A percentile compares a stretch with the other conserved stretches of the same genome.
These are phyloP conservation scores for Cordia subcordata DNA, from an alignment of 257 asterid genomes.

Conservation along the genomic window DNA sequence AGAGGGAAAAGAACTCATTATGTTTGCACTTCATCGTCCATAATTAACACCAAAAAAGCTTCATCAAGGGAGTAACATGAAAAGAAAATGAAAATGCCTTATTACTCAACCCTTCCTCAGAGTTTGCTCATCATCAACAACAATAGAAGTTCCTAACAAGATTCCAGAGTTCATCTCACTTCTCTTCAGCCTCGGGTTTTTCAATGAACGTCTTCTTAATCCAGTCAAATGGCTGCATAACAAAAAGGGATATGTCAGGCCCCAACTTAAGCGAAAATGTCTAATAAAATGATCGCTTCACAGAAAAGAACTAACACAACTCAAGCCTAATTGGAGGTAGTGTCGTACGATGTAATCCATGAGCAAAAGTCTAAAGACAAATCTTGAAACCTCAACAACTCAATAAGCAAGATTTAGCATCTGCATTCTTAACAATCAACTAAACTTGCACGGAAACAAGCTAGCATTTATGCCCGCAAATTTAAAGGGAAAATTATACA, in stretches of 20 bases:
- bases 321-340: not conserved
- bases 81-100: slow-evolving; percentile 14
- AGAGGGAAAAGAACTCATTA: not conserved
- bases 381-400: too few relatives aligned
- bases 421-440: too few relatives aligned
- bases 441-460: too few relatives aligned
- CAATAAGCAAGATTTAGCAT: too few relatives aligned
- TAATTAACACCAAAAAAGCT: slow-evolving; percentile 8
- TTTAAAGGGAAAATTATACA: too few relatives aligned
- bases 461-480: too few relatives aligned
- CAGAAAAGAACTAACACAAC: not conserved
- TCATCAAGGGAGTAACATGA: slow-evolving; percentile 6
- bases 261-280: not conserved
- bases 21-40: not conserved
- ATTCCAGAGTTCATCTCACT: slow-evolving; percentile 29
- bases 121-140: slow-evolving; percentile 30
- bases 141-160: slow-evolving; percentile 16
- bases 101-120: slow-evolving; percentile 24
- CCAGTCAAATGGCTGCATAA: slow-evolving; percentile 86
- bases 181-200: slow-evolving; percentile 58
- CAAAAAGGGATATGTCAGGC: not conserved
- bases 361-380: too few relatives aligned
- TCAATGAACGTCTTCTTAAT: slow-evolving; percentile 77
- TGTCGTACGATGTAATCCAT: too few relatives aligned
- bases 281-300: not conserved